Conservation (phyloP, 352 stramenopile species). For the Blastocystis sp. region DNA sequence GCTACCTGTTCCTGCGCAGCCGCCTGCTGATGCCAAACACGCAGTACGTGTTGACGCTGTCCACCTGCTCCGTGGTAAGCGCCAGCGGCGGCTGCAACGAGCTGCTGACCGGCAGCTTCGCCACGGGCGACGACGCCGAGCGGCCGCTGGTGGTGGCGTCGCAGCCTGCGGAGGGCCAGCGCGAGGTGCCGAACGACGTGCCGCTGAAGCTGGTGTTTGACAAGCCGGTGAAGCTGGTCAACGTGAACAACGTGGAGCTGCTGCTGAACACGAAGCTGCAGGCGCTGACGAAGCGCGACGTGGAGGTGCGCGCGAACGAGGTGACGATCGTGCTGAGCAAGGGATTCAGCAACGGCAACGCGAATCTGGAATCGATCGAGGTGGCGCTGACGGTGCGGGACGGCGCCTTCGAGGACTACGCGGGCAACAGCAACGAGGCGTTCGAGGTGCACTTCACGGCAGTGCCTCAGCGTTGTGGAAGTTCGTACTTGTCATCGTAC, state of each 20-base stretch:
- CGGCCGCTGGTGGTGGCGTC: background rate
- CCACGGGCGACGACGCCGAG: background rate
- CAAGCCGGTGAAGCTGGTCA: background rate
- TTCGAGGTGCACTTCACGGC: background rate
- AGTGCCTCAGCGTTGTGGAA: conserved; percentile 11
- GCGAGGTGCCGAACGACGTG: conserved; percentile 3
- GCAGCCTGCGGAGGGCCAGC: background rate
- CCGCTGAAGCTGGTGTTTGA: conserved; percentile 8
- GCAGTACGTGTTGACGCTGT: background rate
- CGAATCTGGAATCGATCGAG: background rate
- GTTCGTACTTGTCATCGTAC: background rate
- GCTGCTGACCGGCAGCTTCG: background rate
- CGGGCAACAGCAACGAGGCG: conserved; percentile 32
- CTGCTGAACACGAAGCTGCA: background rate
- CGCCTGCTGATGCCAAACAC: background rate
- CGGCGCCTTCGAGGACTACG: background rate
- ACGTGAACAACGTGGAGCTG: background rate
- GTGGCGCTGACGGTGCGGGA: background rate
- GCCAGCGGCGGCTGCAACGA: background rate
- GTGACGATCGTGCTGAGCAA: background rate
- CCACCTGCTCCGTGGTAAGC: background rate
- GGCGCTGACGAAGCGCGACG: background rate
- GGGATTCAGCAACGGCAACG: background rate
- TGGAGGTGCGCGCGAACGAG: background rate
- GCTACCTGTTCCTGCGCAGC: background rate